A percentile compares a stretch with the other conserved stretches of the same genome.
These are phyloP conservation scores for Colletotrichum kahawae DNA, from an alignment of 2,329 filamentous ascomycete genomes.

Conservation along the genomic window DNA sequence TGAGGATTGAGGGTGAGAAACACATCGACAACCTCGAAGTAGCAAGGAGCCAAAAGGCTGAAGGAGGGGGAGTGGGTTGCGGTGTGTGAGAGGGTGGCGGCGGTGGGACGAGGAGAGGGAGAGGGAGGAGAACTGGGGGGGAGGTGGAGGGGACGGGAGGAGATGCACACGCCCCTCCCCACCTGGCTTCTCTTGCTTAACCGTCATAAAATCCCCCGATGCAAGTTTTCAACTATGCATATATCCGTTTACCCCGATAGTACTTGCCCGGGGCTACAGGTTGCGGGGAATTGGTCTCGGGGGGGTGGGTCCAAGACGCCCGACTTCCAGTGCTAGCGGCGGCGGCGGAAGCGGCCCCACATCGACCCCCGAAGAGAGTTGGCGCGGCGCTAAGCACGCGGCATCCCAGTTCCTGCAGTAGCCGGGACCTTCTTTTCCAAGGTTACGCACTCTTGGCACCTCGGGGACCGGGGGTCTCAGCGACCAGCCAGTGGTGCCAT, in stretches of 20 bases:
- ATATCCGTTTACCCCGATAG: not conserved
- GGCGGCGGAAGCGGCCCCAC: conserved; percentile 13
- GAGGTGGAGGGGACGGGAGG: not conserved
- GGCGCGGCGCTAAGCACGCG: conserved; percentile 5
- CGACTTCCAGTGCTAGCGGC: not conserved
- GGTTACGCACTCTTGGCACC: conserved; percentile 10
- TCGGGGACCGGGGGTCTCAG: not conserved
- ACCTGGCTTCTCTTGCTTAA: not conserved
- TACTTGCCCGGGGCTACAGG: not conserved
- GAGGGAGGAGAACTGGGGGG: not conserved
- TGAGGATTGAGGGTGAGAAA: not conserved
- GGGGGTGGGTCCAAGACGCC: not conserved
- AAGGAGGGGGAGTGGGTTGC: not conserved
- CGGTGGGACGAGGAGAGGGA: not conserved
- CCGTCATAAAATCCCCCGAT: not conserved
- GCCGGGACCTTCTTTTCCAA: conserved; percentile 9
- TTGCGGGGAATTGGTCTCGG: not conserved
- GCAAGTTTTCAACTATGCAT: not conserved
- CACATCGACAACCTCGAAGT: not conserved
- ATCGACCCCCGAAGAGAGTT: not conserved
- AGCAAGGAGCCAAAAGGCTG: not conserved
- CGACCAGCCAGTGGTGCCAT: not conserved
- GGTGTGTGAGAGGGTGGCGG: not conserved
- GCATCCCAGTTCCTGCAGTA: conserved; percentile 23
- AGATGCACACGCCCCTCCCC: not conserved